These are phyloP conservation scores for Zopfia rhizophila DNA, from an alignment of 2,329 filamentous ascomycete genomes.

Conservation along the genomic window DNA sequence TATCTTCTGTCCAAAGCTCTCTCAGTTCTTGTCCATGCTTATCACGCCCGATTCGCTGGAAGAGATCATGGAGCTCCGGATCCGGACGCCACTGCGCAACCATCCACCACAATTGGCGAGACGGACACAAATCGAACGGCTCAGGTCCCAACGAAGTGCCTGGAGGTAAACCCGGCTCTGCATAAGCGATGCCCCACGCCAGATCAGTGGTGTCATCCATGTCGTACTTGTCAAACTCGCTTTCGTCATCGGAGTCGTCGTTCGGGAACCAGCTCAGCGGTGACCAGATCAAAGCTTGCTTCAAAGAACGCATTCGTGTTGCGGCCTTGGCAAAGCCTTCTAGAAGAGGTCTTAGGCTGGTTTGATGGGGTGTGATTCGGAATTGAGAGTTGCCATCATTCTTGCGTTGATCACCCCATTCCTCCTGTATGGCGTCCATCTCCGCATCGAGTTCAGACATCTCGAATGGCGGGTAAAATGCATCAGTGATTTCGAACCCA, in stretches of 20 bases:
- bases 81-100: constrained; percentile 19
- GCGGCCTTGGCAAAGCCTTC: constrained; percentile 29
- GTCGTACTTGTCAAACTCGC: too few relatives aligned
- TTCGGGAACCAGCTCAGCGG: constrained; percentile 11
- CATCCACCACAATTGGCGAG: constrained; percentile 19
- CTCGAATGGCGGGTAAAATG: constrained; percentile 24
- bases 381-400: too few relatives aligned
- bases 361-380: constrained; percentile 21
- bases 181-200: constrained; percentile 20
- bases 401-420: too few relatives aligned
- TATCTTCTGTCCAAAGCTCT: constrained; percentile 10
- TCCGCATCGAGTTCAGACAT: constrained; percentile 9
- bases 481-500: constrained; percentile 17
- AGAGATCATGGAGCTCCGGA: constrained; percentile 15
- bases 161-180: constrained; percentile 7
- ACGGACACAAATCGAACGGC: too few relatives aligned
- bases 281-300: constrained; percentile 19
- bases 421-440: constrained; percentile 4
- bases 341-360: constrained; percentile 27
- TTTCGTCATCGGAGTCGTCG: too few relatives aligned
- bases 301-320: constrained; percentile 19
- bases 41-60: constrained; percentile 13
- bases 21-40: background rate
- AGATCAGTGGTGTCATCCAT: too few relatives aligned
- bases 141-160: too few relatives aligned